Evolutionary conservation across 73 alveolate species (phyloP), one percentile per base, ranked within the genome.

Genomic region (Halteria grandinella): DNA sequence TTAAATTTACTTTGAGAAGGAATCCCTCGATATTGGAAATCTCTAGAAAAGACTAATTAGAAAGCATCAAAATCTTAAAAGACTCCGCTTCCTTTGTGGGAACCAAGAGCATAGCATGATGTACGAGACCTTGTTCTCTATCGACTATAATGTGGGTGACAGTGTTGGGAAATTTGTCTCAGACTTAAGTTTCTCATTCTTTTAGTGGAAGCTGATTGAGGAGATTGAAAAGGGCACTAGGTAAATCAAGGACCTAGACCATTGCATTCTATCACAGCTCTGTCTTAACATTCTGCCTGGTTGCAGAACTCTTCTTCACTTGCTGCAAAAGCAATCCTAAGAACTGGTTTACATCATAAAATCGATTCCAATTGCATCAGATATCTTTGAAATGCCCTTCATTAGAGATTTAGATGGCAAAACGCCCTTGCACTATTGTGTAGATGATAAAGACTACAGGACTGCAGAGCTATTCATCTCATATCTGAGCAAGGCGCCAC

Each of bases 381-480:
- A n/a, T n/a, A n/a, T n/a, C n/a, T 66, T 66, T 45, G 69, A 66
- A 28, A 66, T 66, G 80, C 80, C 80, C 15, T 66, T 66, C 47
- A 66, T 66, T 1, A 10, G 5, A 4, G 52, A 66, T 31, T 24
- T 66, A 10, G 20, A 66, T 1, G 47, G 47, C 10, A 66, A 66
- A 28, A 66, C 80, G 14, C 59, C 80, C 5, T 28, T 66, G 32
- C 80, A 66, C 28, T 5, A 45, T 12, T 41, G 69, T 25, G 14
- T 10, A 11, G 80, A 66, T 0, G 47, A 21, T 25, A n/a, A 66
- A 45, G 80, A 66, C n/a, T 44, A 44, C 15, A 66, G 47, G 32
- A 23, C 54, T 18, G 63, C 69, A 7, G 80, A 66, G 12, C 3
- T 4, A 3, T 66, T 66, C 29, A 66, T 66, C 4, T 28, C 11